Evolutionary conservation across 2,329 filamentous ascomycete species (phyloP).

Genomic region (Whalleya microplaca): DNA sequence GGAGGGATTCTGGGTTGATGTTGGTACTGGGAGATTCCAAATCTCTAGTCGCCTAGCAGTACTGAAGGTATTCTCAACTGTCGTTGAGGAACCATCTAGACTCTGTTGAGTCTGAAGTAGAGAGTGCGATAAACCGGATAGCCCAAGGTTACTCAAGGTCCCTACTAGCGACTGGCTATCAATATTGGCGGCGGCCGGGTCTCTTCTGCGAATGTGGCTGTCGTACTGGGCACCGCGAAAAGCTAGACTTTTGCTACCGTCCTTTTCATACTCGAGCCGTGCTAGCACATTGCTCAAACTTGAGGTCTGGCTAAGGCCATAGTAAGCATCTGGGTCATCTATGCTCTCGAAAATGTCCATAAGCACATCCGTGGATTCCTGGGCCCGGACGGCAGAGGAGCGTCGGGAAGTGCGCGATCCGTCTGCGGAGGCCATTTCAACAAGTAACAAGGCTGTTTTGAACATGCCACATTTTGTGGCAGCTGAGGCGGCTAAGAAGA

Average conservation of each 20-base stretch:
- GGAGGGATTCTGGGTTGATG: conserved; percentile 62
- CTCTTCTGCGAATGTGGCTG: conserved; percentile 71
- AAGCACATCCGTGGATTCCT: conserved; percentile 69
- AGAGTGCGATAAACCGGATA: conserved; percentile 84
- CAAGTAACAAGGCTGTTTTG: conserved; percentile 82
- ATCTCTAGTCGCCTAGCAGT: conserved; percentile 83
- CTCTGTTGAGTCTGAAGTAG: conserved; percentile 71
- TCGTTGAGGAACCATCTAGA: conserved; percentile 58
- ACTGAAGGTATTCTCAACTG: conserved; percentile 73
- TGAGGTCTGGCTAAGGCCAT: conserved; percentile 80
- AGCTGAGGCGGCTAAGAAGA: conserved; percentile 68
- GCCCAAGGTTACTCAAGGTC: conserved; percentile 77
- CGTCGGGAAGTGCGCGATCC: conserved; percentile 62
- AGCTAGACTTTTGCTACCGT: conserved; percentile 83
- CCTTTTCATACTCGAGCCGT: conserved; percentile 85
- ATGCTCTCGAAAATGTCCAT: conserved; percentile 87
- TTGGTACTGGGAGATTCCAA: conserved; percentile 85
- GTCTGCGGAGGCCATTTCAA: conserved; percentile 66
- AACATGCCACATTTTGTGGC: conserved; percentile 82
- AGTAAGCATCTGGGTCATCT: conserved; percentile 95
- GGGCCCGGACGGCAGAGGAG: conserved; percentile 60
- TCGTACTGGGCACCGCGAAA: conserved; percentile 93
- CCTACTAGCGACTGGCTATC: conserved; percentile 74
- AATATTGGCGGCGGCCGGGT: conserved; percentile 56
- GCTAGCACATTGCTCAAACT: conserved; percentile 78